Evolutionary conservation across 2,329 filamentous ascomycete species (phyloP), one percentile per base, ranked within the genome.

Genomic region (Penicillium freii): DNA sequence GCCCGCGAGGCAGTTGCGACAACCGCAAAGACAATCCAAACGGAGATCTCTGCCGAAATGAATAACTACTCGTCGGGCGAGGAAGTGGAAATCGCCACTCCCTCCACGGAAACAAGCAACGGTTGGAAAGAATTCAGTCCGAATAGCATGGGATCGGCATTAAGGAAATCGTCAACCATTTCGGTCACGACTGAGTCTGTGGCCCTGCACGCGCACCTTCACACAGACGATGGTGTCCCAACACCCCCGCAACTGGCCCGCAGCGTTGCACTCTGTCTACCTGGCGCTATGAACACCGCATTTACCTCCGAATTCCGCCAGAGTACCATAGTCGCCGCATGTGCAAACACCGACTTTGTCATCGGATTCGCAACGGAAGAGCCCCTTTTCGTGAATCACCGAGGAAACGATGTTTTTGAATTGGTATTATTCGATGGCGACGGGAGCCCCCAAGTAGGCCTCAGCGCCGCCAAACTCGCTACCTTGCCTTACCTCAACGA

Each of bases 261-360:
- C 38, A 72, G 73, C 6, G 53, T 77, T 29, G 64, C 72, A 31
- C 64, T 77, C 13, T 74, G 69, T 54, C 62, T 77, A 10, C 74
- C 75, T n/a, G 67, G 67, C 29, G 57, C 61, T 10, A 61, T 57
- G 15, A 68, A 73, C 27, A 64, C 66, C 5, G 64, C 68, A 9
- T 74, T 74, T 47, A 73, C 68, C 6, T 51, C 65, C 5, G 69
- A 72, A 15, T 76, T 75, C 53, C 68, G 72, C 53, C 61, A 67
- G 49, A 70, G 68, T 49, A 73, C 69, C 33, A 61, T 77, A 50
- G 70, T 69, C n/a, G 71, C 73, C 17, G 75, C 73, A 42, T 71
- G 70, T 57, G 69, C 73, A 50, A 74, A 77, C 54, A 69, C 69
- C 40, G 74, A 77, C 55, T 77, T 77, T 56, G 73, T 77, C 17